phyloP scores from a whole-genome alignment of 2,329 filamentous ascomycete species.

The Scytalidium lignicola region DNA sequence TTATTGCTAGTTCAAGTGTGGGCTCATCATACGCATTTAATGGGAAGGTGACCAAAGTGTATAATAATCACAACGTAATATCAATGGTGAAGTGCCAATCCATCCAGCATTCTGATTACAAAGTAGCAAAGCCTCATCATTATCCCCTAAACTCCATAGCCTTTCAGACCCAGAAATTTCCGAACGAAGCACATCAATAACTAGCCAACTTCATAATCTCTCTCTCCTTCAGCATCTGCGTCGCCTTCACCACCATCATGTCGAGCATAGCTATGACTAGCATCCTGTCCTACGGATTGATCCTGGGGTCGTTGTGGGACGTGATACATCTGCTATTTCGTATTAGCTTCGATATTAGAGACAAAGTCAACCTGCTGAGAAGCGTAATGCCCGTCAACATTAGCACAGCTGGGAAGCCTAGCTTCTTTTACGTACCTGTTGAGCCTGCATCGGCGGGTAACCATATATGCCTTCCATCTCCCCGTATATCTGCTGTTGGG shows the following conservation, averaged over 20 bases:
- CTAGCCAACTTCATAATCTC: slow-evolving; percentile 36
- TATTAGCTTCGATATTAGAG: slow-evolving; percentile 1
- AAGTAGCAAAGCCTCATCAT: not conserved
- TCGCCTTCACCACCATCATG: slow-evolving; percentile 36
- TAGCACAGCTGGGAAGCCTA: not conserved
- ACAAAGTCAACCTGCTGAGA: not conserved
- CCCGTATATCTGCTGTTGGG: slow-evolving; percentile 70
- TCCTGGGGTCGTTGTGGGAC: slow-evolving; percentile 32
- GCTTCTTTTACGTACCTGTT: slow-evolving; percentile 58
- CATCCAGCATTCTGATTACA: not conserved
- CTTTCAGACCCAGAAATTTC: not conserved
- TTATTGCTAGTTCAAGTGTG: not conserved
- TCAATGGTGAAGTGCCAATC: not conserved
- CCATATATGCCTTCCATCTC: slow-evolving; percentile 82
- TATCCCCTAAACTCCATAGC: not conserved
- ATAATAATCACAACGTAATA: slow-evolving; percentile 3
- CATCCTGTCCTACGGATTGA: slow-evolving; percentile 30
- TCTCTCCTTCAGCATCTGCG: slow-evolving; percentile 39
- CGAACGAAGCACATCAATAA: not conserved
- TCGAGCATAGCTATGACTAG: slow-evolving; percentile 30
- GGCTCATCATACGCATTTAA: slow-evolving; percentile 26
- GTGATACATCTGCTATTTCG: slow-evolving; percentile 34
- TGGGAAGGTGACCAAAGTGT: slow-evolving; percentile 5
- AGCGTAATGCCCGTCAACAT: not conserved
- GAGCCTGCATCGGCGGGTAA: slow-evolving; percentile 74